phyloP scores from a whole-genome alignment of 1,284 basidiomycete genomes.

The Ceratobasidium sp. region DNA sequence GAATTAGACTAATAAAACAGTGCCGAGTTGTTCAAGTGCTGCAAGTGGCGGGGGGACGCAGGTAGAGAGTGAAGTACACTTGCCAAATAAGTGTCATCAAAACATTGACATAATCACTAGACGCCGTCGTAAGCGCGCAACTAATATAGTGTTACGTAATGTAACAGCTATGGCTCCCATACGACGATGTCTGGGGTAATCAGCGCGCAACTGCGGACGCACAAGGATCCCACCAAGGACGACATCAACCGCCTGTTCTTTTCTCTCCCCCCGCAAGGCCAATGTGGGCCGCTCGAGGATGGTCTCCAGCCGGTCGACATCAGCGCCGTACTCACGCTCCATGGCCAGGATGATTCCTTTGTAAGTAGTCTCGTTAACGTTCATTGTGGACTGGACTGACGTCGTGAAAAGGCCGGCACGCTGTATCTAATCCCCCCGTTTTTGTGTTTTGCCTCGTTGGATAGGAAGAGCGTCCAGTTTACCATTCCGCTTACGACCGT shows the following conservation, averaged over 20 bases:
- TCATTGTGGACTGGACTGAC: not conserved
- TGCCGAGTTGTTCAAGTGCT: too few species aligned
- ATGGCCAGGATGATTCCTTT: conserved; percentile 91
- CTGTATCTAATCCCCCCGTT: conserved; percentile 91
- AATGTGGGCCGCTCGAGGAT: conserved; percentile 47
- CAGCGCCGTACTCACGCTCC: conserved; percentile 85
- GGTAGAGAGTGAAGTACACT: not conserved
- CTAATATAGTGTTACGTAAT: conserved; percentile 15
- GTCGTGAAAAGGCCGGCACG: conserved; percentile 78
- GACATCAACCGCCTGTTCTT: conserved; percentile 85
- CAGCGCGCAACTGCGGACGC: conserved; percentile 72
- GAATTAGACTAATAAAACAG: too few species aligned
- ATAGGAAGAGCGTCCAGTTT: conserved; percentile 91
- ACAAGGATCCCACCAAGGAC: conserved; percentile 90
- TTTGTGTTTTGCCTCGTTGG: conserved; percentile 90
- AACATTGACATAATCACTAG: conserved; percentile 35
- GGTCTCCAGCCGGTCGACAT: conserved; percentile 81
- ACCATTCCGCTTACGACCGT: conserved; percentile 94
- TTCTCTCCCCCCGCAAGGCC: conserved; percentile 68
- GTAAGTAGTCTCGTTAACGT: conserved; percentile 64
- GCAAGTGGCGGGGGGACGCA: not conserved
- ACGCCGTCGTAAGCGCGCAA: conserved; percentile 5
- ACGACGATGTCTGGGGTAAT: conserved; percentile 41
- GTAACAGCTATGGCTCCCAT: not conserved
- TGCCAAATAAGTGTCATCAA: conserved; percentile 34